Evolutionary conservation across 202 grass and related monocot genomes (phyloP).

Genomic region (Saccharum hybrid): DNA sequence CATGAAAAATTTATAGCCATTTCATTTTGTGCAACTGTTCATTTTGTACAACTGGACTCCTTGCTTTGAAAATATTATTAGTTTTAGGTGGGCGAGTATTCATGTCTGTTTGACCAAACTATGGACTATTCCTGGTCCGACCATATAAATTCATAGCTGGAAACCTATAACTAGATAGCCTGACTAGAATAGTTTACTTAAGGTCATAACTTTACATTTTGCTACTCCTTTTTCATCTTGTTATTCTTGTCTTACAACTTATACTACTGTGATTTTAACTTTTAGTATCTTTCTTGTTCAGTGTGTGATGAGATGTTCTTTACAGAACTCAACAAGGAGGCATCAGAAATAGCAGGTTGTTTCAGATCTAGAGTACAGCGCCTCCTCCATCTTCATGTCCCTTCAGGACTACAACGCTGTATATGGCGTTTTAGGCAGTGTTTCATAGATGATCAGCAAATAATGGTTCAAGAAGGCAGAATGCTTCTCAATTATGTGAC

Average conservation of each 20-base stretch:
- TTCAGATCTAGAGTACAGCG: slow-evolving; percentile 75
- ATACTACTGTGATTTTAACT: slow-evolving; percentile 28
- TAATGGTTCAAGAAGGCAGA: slow-evolving; percentile 82
- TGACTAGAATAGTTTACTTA: slow-evolving; percentile 16
- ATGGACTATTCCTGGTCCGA: background rate
- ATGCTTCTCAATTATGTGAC: slow-evolving; percentile 75
- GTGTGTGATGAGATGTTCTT: slow-evolving; percentile 82
- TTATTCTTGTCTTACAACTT: slow-evolving; percentile 7
- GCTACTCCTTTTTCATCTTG: background rate
- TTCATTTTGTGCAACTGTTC: slow-evolving; percentile 37
- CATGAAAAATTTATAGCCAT: background rate
- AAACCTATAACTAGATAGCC: background rate
- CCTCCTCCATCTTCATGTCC: slow-evolving; percentile 75
- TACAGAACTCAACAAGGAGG: slow-evolving; percentile 76
- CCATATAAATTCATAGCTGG: slow-evolving; percentile 19
- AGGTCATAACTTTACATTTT: background rate
- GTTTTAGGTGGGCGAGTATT: background rate
- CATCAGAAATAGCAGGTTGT: slow-evolving; percentile 73
- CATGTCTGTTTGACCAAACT: slow-evolving; percentile 25
- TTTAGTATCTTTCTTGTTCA: slow-evolving; percentile 42
- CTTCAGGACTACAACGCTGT: slow-evolving; percentile 65
- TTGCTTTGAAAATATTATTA: background rate
- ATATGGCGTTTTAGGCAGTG: slow-evolving; percentile 71
- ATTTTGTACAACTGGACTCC: slow-evolving; percentile 9
- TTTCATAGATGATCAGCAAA: slow-evolving; percentile 77